Conservation (phyloP, 768 basidiomycete genomes). For the Amanita thiersii region DNA sequence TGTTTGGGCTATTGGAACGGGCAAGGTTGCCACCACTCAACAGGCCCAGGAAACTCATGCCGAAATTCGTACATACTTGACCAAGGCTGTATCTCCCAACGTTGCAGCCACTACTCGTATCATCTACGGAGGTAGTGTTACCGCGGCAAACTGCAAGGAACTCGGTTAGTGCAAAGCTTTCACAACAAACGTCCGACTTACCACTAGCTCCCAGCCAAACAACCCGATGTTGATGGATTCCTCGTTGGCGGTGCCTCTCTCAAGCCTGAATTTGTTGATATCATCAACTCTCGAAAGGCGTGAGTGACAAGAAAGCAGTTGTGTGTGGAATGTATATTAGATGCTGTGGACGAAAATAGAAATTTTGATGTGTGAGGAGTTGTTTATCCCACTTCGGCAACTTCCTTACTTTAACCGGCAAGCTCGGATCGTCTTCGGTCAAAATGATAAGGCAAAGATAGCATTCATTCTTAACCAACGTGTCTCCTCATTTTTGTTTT, state of each 20-base stretch:
- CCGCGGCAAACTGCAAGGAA: slow-evolving; percentile 79
- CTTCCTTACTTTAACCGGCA: slow-evolving; percentile 6
- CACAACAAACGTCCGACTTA: slow-evolving; percentile 3
- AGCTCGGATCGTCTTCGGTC: not conserved
- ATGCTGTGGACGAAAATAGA: not conserved
- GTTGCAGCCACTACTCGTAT: slow-evolving; percentile 75
- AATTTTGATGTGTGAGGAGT: too few relatives aligned
- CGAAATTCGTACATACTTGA: slow-evolving; percentile 71
- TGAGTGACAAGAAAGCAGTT: too few relatives aligned
- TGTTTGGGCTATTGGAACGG: slow-evolving; percentile 98
- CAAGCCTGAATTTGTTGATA: slow-evolving; percentile 93
- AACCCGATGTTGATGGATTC: slow-evolving; percentile 92
- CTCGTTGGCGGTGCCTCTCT: slow-evolving; percentile 96
- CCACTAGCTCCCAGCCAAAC: slow-evolving; percentile 39
- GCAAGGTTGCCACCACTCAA: slow-evolving; percentile 85
- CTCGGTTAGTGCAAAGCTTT: slow-evolving; percentile 48
- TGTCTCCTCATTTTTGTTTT: too few relatives aligned
- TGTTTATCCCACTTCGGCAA: slow-evolving; percentile 5
- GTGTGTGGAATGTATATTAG: too few relatives aligned
- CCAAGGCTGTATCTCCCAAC: slow-evolving; percentile 49
- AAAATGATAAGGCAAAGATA: too few relatives aligned
- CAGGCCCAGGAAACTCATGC: slow-evolving; percentile 93
- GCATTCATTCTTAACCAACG: too few relatives aligned
- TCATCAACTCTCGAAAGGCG: slow-evolving; percentile 70
- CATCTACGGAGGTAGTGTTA: slow-evolving; percentile 96